Base-by-base conservation (phyloP, 164 flowering plant genomes). In the Nymphaea colorata region DNA sequence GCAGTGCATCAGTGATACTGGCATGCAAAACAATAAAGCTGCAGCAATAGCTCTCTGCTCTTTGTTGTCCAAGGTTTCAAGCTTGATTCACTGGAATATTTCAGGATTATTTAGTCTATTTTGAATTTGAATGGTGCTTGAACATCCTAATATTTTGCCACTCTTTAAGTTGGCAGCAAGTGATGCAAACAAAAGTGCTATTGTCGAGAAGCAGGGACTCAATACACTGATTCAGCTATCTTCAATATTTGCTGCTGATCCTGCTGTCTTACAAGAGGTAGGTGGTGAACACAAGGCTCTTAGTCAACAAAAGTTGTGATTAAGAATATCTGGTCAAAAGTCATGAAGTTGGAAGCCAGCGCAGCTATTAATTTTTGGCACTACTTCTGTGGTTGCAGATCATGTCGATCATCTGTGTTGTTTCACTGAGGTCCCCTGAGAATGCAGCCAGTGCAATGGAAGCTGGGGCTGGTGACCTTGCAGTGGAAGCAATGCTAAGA, bases 401-500 rank as follows among this genome's bases (percentile, higher is more conserved):
- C 59, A 90, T 94, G 93, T 76, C 88, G 8, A 76, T 87, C 66
- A 73, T 94, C 65, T 76, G 82, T 61, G 78, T 78, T 6, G 83
- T 94, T 11, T 90, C 79, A 43, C 81, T 94, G 76, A 85, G 97
- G 74, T 83, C 93, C 44, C 96, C 96, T 6, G 89, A 81, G 43
- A 86, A 85, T 77, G 98, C 99, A 76, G 81, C 92, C 25, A 78
- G 79, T 59, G 96, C 96, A 6, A 72, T 94, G 64, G 98, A 91
- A 83, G 90, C 96, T 41, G 99, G 99, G 41, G 96, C 87, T 41
- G 98, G 99, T 41, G 98, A 94, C 64, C 79, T 94, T 67, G 95
- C 89, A 16, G 82, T 87, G 43, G 88, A 84, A 78, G 84, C 94
- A 44, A 94, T 94, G 98, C 73, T 81, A 67, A 84, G 77, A 68